Conservation (phyloP, 331 rosid species). For the Cucumis variabilis region DNA sequence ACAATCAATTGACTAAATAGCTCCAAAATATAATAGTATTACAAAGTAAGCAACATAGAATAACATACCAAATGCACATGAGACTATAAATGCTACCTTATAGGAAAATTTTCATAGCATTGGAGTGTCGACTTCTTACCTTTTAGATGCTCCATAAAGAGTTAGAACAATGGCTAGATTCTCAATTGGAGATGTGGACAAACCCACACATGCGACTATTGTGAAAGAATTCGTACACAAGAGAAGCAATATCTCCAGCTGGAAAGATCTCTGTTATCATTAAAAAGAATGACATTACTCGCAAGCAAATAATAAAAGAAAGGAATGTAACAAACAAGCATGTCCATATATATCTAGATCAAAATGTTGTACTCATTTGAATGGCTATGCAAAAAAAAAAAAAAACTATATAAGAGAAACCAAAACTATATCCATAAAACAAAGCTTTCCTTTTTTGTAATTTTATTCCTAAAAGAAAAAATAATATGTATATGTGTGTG, state of each 20-base stretch:
- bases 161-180: slow-evolving; percentile 69
- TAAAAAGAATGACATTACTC: slow-evolving; percentile 21
- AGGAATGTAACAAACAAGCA: not conserved
- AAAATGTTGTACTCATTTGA: not conserved
- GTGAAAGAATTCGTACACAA: slow-evolving; percentile 93
- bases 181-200: slow-evolving; percentile 90
- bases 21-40: too few species aligned
- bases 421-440: not conserved
- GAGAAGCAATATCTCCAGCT: too few species aligned
- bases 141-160: slow-evolving; percentile 80
- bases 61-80: too few species aligned
- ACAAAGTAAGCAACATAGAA: too few species aligned
- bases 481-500: too few species aligned
- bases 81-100: too few species aligned
- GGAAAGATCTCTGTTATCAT: too few species aligned
- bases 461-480: not conserved
- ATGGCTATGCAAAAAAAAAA: not conserved
- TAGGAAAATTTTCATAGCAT: too few species aligned
- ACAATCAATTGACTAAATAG: too few species aligned
- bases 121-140: slow-evolving; percentile 65
- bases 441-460: not conserved
- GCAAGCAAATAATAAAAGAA: slow-evolving; percentile 29
- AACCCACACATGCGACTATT: slow-evolving; percentile 83
- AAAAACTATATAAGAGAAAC: not conserved
- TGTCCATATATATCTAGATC: not conserved